Percentiles rank a stretch among this genome's conserved stretches.
Evolutionary conservation across 306 rosid genomes (phyloP).

Genomic region (Lagenaria siceraria): DNA sequence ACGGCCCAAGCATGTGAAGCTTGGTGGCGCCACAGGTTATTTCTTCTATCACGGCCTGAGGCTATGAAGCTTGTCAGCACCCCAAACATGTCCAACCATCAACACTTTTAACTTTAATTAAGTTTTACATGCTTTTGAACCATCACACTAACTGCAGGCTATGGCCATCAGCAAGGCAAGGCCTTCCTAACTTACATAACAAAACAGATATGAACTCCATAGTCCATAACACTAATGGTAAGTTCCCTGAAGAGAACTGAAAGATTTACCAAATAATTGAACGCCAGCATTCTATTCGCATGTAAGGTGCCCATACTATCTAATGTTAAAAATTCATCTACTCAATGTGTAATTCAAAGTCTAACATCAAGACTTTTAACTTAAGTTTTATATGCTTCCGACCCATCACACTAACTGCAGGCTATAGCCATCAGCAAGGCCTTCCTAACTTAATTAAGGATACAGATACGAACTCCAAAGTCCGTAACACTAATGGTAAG

Average conservation of each 20-base stretch:
- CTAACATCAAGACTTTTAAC: neutral
- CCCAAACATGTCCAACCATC: neutral
- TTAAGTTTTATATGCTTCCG: neutral
- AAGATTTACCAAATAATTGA: neutral
- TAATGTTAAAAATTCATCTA: neutral
- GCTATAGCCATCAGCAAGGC: neutral
- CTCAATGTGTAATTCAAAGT: too few species aligned
- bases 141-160: neutral
- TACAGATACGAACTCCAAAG: neutral
- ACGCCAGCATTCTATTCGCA: neutral
- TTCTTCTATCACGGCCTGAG: neutral
- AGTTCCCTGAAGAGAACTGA: neutral
- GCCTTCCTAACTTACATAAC: neutral
- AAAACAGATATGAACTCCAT: neutral
- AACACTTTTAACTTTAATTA: neutral
- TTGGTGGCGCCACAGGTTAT: neutral
- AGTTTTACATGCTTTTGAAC: neutral
- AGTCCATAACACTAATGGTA: neutral
- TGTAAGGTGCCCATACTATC: neutral
- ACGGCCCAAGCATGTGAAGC: neutral
- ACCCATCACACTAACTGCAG: neutral
- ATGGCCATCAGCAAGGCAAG: neutral
- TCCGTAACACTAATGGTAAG: neutral
- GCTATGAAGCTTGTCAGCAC: neutral
- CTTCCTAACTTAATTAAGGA: neutral